These are phyloP conservation scores for Populus deltoides DNA, from an alignment of 345 rosid genomes.

Conservation along the genomic window DNA sequence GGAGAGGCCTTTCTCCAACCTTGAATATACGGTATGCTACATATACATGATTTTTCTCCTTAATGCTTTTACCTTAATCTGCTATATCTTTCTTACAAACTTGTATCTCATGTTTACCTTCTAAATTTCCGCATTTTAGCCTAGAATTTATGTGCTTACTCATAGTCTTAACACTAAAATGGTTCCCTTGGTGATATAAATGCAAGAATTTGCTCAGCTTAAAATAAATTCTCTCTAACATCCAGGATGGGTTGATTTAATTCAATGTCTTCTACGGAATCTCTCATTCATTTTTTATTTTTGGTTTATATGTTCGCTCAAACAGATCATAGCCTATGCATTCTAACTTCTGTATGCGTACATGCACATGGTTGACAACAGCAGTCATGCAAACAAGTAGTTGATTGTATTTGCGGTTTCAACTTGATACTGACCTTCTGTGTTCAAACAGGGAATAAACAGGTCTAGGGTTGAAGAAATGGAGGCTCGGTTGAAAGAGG, in stretches of 20 bases:
- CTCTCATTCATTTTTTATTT: neutral
- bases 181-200: neutral
- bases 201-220: neutral
- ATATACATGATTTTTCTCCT: slow-evolving; percentile 4
- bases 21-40: slow-evolving; percentile 81
- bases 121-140: neutral
- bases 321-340: neutral
- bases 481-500: slow-evolving; percentile 91
- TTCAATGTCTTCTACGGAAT: neutral
- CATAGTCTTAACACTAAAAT: neutral
- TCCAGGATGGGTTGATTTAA: neutral
- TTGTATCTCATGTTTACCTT: neutral
- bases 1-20: slow-evolving; percentile 94
- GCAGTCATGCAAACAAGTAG: neutral
- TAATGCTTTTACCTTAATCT: neutral
- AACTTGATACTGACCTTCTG: slow-evolving; percentile 14
- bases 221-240: neutral
- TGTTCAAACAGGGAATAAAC: slow-evolving; percentile 72
- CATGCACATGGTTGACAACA: neutral
- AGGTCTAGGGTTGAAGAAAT: slow-evolving; percentile 89
- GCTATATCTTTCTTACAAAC: neutral
- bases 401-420: neutral
- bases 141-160: neutral
- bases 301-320: neutral
- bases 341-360: neutral